phyloP scores from a whole-genome alignment of 2,329 filamentous ascomycete species.

The Aspergillus oerlinghausenensis region DNA sequence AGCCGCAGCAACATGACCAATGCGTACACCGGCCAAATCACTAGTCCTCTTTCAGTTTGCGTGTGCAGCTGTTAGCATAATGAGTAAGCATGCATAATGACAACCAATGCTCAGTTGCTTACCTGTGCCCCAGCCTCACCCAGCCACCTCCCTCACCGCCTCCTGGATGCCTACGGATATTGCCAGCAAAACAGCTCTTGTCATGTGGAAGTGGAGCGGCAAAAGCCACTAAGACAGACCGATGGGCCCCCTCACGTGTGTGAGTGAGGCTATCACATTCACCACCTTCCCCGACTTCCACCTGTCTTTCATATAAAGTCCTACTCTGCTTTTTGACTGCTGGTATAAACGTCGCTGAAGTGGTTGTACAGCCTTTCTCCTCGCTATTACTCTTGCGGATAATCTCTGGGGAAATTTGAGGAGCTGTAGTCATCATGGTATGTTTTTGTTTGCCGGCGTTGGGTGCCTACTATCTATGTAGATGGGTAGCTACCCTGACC shows the following conservation, averaged over 20 bases:
- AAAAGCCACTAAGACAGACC: neutral
- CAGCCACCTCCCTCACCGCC: conserved; percentile 9
- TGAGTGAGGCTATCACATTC: conserved; percentile 1
- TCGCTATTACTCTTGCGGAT: neutral
- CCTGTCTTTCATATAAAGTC: neutral
- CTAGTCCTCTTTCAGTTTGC: neutral
- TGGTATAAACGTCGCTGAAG: neutral
- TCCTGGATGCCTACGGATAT: neutral
- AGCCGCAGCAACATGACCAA: neutral
- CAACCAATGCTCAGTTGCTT: neutral
- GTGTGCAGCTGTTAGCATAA: neutral
- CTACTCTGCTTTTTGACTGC: neutral
- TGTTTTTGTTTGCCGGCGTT: neutral
- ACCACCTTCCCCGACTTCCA: neutral
- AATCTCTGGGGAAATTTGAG: neutral
- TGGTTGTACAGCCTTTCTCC: too few species aligned
- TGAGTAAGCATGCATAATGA: neutral
- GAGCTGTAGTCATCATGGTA: neutral
- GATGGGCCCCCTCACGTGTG: conserved; percentile 6
- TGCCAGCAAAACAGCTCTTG: conserved; percentile 2
- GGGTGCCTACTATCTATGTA: neutral
- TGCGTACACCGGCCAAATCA: neutral
- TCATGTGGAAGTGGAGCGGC: conserved; percentile 8
- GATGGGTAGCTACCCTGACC: neutral
- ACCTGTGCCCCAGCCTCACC: conserved; percentile 2